These are phyloP conservation scores for Pythium insidiosum DNA, from an alignment of 352 stramenopile species.

Conservation along the genomic window DNA sequence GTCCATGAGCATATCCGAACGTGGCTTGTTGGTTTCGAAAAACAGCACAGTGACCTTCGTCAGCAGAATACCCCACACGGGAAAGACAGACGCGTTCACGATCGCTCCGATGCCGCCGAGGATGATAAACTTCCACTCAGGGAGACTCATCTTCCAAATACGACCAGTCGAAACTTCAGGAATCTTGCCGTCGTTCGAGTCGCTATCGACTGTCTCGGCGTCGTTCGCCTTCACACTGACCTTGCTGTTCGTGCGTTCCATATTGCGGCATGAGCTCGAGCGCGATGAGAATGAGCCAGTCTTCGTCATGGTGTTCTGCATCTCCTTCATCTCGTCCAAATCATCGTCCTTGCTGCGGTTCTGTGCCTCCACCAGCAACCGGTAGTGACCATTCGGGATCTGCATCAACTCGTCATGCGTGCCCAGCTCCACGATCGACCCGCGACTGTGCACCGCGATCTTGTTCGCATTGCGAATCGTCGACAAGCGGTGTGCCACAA, in stretches of 20 bases:
- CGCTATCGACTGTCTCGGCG: neutral
- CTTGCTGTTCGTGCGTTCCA: no score
- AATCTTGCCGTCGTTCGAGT: neutral
- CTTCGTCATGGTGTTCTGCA: no score
- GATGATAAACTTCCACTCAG: conserved; percentile 19
- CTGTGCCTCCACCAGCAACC: conserved; percentile 12
- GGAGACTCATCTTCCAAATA: conserved; percentile 24
- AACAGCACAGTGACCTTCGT: conserved; percentile 33
- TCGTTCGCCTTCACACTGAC: neutral
- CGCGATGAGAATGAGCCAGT: neutral
- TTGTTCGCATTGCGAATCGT: conserved; percentile 71
- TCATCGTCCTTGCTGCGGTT: neutral
- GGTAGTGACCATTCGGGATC: conserved; percentile 15
- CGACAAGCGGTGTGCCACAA: conserved; percentile 76
- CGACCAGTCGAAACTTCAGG: conserved; percentile 5
- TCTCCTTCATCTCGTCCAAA: neutral
- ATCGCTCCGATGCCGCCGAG: conserved; percentile 16
- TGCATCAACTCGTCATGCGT: conserved; percentile 78
- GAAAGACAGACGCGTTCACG: conserved; percentile 25
- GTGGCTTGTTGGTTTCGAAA: conserved; percentile 17
- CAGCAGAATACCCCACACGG: conserved; percentile 29
- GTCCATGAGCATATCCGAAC: conserved; percentile 17
- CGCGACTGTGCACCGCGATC: conserved; percentile 75
- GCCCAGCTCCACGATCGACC: conserved; percentile 70
- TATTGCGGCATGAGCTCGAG: neutral